A percentile compares a stretch with the other conserved stretches of the same genome.
Evolutionary conservation across 2,329 filamentous ascomycete genomes (phyloP).

Genomic region (Penicillium sp.): DNA sequence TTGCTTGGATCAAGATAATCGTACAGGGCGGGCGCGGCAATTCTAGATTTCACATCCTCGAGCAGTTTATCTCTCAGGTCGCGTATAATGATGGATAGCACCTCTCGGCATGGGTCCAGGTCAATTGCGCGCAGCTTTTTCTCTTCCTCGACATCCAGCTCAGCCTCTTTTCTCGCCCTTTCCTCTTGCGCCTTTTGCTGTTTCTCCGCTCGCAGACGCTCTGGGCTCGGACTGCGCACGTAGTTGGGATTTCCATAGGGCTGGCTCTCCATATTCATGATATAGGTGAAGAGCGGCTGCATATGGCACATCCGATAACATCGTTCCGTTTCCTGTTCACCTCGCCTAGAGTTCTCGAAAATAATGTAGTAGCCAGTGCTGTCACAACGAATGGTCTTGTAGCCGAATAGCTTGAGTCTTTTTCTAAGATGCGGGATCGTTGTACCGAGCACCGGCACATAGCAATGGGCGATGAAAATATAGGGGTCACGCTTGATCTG

Average conservation of each 20-base stretch:
- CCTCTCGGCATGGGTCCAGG: constrained; percentile 83
- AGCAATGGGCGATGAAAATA: constrained; percentile 79
- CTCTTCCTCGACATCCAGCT: constrained; percentile 80
- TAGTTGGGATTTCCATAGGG: constrained; percentile 62
- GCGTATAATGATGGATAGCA: constrained; percentile 68
- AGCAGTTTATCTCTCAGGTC: constrained; percentile 85
- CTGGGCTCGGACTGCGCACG: constrained; percentile 47
- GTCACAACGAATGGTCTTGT: constrained; percentile 78
- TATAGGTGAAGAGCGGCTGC: constrained; percentile 83
- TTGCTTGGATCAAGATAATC: constrained; percentile 77
- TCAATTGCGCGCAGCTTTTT: constrained; percentile 81
- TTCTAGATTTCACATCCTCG: constrained; percentile 78
- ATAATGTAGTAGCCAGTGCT: constrained; percentile 82
- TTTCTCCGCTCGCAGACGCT: constrained; percentile 42
- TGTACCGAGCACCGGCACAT: constrained; percentile 77
- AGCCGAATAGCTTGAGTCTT: constrained; percentile 73
- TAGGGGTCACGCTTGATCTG: constrained; percentile 77
- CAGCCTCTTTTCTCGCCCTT: constrained; percentile 65
- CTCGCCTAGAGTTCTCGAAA: constrained; percentile 73
- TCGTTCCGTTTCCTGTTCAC: constrained; percentile 72
- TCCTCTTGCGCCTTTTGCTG: constrained; percentile 62
- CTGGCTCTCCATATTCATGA: constrained; percentile 84
- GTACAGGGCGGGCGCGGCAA: constrained; percentile 74
- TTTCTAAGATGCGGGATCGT: constrained; percentile 89
- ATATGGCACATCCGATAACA: constrained; percentile 76